Percentiles rank a stretch among this genome's conserved stretches.
These are phyloP conservation scores for Avicennia marina DNA, from an alignment of 257 asterid species.

Conservation along the genomic window DNA sequence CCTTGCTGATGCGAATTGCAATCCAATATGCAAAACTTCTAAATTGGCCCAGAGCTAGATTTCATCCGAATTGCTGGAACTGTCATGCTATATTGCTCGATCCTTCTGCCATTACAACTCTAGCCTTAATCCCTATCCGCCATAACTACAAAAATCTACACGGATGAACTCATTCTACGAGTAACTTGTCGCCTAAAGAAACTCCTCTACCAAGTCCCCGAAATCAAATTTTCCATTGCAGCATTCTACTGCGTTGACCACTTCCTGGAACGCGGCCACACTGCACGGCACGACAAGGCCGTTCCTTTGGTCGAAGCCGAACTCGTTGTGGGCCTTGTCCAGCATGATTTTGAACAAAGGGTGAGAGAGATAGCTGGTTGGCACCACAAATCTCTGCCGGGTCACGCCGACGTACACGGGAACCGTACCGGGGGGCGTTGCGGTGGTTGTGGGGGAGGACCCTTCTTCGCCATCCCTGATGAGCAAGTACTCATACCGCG, in stretches of 20 bases:
- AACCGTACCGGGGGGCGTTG: conserved; percentile 49
- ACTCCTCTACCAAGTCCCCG: conserved; percentile 46
- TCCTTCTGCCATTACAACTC: too few relatives aligned
- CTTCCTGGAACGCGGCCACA: conserved; percentile 47
- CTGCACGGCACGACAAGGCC: conserved; percentile 70
- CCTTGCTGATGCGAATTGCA: too few relatives aligned
- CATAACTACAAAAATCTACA: too few relatives aligned
- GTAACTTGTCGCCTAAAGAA: conserved; percentile 27
- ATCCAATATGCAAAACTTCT: too few relatives aligned
- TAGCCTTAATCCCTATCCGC: too few relatives aligned
- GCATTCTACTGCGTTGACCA: conserved; percentile 45
- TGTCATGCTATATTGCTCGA: too few relatives aligned
- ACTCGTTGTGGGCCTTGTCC: conserved; percentile 64
- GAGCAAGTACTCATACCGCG: conserved; percentile 24
- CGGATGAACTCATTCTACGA: too few relatives aligned
- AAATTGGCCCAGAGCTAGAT: too few relatives aligned
- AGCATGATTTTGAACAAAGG: conserved; percentile 71
- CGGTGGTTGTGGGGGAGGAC: conserved; percentile 16
- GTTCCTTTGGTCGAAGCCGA: conserved; percentile 47
- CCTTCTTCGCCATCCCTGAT: conserved; percentile 17
- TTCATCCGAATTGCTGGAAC: too few relatives aligned
- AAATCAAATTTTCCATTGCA: conserved; percentile 52
- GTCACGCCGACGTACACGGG: conserved; percentile 63
- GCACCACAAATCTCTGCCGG: conserved; percentile 56
- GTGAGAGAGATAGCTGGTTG: conserved; percentile 54